Base-by-base conservation (phyloP, 257 asterid genomes). In the Solanum habrochaites region DNA sequence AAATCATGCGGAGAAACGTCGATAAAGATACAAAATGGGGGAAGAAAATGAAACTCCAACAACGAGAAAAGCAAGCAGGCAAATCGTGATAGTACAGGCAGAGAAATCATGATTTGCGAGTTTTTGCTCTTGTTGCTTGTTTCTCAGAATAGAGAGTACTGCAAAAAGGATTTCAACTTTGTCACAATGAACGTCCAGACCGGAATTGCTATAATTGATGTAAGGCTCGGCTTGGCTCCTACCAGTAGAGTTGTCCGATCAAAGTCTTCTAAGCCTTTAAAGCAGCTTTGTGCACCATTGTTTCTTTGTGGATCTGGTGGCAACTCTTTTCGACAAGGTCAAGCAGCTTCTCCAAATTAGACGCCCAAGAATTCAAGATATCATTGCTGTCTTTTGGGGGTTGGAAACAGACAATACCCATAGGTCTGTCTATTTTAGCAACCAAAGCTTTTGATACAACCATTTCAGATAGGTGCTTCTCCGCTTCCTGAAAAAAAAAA, bases 291-390 rank as follows among this genome's bases (percentile, higher is more conserved):
- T 97, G 99, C 82, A 97, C 94, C 99, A 97, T 97, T 1, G 92
- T 95, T 93, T 97, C 99, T 93, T 96, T 97, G 95, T 97, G 99
- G 71, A 97, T 97, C 89, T 97, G 99, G 93, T 97, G 99, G 93
- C 99, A 97, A 87, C 99, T 95, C 96, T 95, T 97, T 87, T 95
- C 99, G 8, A 95, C 98, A 66, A 97, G 99, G 92, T 95, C 99
- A n/a, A 97, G 99, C 89, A 97, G 95, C 92, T 95, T 97, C 95
- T 97, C 99, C 94, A 97, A 92, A 90, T 93, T 96, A n/a, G 60
- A 40, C 8, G 99, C 90, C 99, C 99, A 97, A 27, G 98, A 94
- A 89, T 97, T 97, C 70, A 97, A 90, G 43, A 95, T 95, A 47
- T 95, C 99, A 8, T 95, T 97, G 92, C 99, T 95, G 90, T 97